Conservation (phyloP, 495 filamentous ascomycete genomes). For the Penicillium simplicissimum region DNA sequence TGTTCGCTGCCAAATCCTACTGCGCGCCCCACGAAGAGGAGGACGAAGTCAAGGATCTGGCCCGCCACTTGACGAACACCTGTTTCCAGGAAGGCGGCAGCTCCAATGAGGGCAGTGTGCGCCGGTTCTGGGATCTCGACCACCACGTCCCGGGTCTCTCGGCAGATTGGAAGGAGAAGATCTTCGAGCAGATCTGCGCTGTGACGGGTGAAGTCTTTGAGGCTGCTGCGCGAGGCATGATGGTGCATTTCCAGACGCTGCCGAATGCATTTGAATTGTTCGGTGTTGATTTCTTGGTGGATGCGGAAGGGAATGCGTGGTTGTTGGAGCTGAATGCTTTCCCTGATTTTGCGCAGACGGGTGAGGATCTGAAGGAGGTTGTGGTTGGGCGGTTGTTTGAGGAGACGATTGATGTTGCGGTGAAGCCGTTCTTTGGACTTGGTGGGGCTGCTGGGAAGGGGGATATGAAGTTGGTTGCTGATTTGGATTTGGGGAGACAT, state of each 20-base stretch:
- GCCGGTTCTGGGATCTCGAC: conserved; percentile 69
- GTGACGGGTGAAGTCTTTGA: conserved; percentile 77
- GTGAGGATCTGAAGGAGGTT: conserved; percentile 60
- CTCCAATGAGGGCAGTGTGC: conserved; percentile 59
- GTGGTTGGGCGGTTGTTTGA: conserved; percentile 76
- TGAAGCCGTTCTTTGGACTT: conserved; percentile 60
- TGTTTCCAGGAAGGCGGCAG: conserved; percentile 73
- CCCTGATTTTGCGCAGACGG: conserved; percentile 92
- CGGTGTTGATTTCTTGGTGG: conserved; percentile 87
- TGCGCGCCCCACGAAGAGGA: conserved; percentile 42
- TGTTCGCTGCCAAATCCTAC: conserved; percentile 80
- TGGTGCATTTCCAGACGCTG: conserved; percentile 86
- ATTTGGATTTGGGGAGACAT: conserved; percentile 62
- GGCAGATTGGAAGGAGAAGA: conserved; percentile 53
- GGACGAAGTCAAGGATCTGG: conserved; percentile 56
- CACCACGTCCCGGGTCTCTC: conserved; percentile 37
- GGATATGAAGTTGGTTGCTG: conserved; percentile 55
- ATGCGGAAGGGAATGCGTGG: conserved; percentile 61
- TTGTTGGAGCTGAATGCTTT: conserved; percentile 95
- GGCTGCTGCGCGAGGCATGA: conserved; percentile 79
- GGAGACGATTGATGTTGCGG: conserved; percentile 65
- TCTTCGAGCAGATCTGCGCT: conserved; percentile 71
- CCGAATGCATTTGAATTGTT: conserved; percentile 89
- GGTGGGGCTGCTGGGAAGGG: conserved; percentile 30
- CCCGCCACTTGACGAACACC: conserved; percentile 87